Base-by-base conservation (phyloP, 1,284 basidiomycete genomes). In the Marasmius fiardii region DNA sequence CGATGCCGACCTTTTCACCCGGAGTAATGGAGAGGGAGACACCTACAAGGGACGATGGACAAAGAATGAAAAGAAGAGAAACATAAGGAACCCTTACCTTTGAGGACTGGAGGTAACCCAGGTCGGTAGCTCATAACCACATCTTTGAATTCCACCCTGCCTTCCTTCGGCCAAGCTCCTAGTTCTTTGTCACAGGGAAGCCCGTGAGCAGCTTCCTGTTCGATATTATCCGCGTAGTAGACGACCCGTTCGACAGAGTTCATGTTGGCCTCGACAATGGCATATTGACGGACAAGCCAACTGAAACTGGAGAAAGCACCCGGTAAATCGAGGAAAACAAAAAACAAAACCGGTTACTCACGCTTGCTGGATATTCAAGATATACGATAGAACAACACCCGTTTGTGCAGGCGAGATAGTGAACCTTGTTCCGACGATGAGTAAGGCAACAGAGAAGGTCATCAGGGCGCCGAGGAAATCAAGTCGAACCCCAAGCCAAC, bases 221-320 rank as follows among this genome's bases (percentile, higher is more conserved):
- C 89, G 26, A 87, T 70, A 48, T 82, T 76, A 33, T 79, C 79
- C 31, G 88, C 85, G 63, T 96, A 96, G 68, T 93, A 81, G 2
- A 92, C 73, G 28, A 94, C 78, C 45, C 92, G 86, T 70, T 96
- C 93, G 4, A 94, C 91, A 23, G 88, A 86, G 68, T 94, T 94
- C 89, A 95, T 94, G 69, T 95, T 83, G 68, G 95, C 95, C 71
- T 95, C 92, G 14, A 93, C 86, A 65, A 93, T 90, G 3, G 90
- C 90, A 51, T 80, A 79, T 68, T 95, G 92, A 21, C 91, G 84
- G 48, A 95, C 85, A 66, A 93, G 80, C 89, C 86, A 93, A 14
- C 88, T 86, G 64, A 95, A 93, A 70, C 78, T 84, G 61, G n/a
- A n/a, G 16, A 59, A 35, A 52, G 39, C 33, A 20, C 16, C 53